Evolutionary conservation across 2,329 filamentous ascomycete genomes (phyloP), one percentile per base, ranked within the genome.

Genomic region (Macrophomina pseudophaseolina): DNA sequence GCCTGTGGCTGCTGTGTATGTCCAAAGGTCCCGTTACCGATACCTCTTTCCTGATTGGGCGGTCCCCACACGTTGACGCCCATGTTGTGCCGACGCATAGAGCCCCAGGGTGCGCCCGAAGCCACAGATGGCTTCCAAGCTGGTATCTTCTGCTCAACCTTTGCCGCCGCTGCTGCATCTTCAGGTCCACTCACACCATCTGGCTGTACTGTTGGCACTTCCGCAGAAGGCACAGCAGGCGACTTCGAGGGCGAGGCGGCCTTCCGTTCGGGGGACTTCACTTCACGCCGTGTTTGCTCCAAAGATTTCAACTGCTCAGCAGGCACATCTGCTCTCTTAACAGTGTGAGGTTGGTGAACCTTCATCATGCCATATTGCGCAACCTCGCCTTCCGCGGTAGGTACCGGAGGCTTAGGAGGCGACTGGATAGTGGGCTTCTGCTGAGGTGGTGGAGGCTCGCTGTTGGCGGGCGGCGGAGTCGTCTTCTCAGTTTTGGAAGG

Each of bases 21-120:
- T 86, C 64, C 88, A 72, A 94, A 94, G 0, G 90, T 92, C 51
- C 91, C 91, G 75, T 94, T 94, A 3, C 91, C 91, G 23, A 94
- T 87, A 11, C 87, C 88, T 64, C 88, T 85, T 70, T 91, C 88
- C 71, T 86, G 87, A 68, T 67, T 74, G 87, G 88, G 89, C 51
- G 90, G 87, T 18, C 88, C 91, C 91, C 91, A 94, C 18, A 93
- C 89, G 73, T 90, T 92, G 49, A 32, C n/a, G 30, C 63, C 52
- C 18, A 58, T 48, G 18, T 42, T 53, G 14, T 66, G 52, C 18
- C 56, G 56, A 14, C 59, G 44, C 56, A 66, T 32, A 18, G 58
- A 49, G 14, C 38, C 65, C 49, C 65, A 66, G 6, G 48, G 62
- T 5, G 62, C 54, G 23, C 62, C 62, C 23, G 48, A 23, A 52